phyloP scores from a whole-genome alignment of 1,139 yeast genomes.

The Sugiyamaella grinbergsii region DNA sequence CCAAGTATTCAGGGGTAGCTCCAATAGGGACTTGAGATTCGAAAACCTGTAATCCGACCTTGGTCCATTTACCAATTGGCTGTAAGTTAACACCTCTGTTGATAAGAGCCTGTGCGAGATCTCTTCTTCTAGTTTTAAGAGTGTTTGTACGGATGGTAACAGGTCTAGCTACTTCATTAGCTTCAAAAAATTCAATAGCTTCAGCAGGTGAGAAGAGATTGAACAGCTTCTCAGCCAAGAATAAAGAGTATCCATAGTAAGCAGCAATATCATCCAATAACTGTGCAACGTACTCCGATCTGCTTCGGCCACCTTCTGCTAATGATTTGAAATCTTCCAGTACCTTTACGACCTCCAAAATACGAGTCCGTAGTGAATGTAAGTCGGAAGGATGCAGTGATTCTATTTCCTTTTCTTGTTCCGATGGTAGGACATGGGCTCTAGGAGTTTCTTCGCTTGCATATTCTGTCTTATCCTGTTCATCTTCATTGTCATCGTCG shows the following conservation, averaged over 20 bases:
- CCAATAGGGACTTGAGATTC: slow-evolving; percentile 99
- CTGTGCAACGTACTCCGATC: slow-evolving; percentile 78
- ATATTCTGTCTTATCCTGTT: slow-evolving; percentile 36
- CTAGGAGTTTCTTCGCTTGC: slow-evolving; percentile 37
- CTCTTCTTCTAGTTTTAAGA: slow-evolving; percentile 90
- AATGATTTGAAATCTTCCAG: slow-evolving; percentile 84
- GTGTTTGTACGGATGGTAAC: slow-evolving; percentile 96
- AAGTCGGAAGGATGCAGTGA: slow-evolving; percentile 59
- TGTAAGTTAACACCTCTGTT: slow-evolving; percentile 97
- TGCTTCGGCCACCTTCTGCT: slow-evolving; percentile 83
- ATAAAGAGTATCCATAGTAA: slow-evolving; percentile 96
- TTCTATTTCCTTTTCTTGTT: slow-evolving; percentile 65
- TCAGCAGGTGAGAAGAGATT: slow-evolving; percentile 90
- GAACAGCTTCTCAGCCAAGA: slow-evolving; percentile 89
- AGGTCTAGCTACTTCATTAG: slow-evolving; percentile 96
- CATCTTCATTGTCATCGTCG: slow-evolving; percentile 32
- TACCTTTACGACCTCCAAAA: slow-evolving; percentile 94
- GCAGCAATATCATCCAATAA: slow-evolving; percentile 82
- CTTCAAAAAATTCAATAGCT: slow-evolving; percentile 97
- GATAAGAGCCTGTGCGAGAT: slow-evolving; percentile 90
- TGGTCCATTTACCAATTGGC: slow-evolving; percentile 97
- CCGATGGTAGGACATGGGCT: slow-evolving; percentile 52
- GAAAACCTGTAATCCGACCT: slow-evolving; percentile 94
- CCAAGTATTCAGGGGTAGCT: slow-evolving; percentile 97
- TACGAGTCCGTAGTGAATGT: slow-evolving; percentile 83